phyloP scores from a whole-genome alignment of 1,284 basidiomycete species.

The Ustilago bromivora region DNA sequence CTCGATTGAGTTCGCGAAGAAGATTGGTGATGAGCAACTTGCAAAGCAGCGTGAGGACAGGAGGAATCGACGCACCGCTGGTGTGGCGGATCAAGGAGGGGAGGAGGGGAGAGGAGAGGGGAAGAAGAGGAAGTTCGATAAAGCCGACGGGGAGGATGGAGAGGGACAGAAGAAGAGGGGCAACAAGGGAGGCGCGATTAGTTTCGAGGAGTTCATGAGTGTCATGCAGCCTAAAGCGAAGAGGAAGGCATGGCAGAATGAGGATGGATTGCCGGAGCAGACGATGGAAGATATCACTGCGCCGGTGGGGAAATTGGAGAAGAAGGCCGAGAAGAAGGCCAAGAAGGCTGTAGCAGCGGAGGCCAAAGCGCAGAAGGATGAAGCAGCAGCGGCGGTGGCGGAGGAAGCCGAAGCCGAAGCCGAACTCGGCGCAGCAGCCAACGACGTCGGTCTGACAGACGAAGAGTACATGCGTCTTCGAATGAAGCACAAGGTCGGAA shows the following conservation, averaged over 20 bases:
- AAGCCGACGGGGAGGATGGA: constrained; percentile 13
- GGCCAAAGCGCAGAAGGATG: constrained; percentile 12
- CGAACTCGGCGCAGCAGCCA: constrained; percentile 52
- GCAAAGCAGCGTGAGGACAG: constrained; percentile 42
- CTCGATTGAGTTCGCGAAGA: constrained; percentile 79
- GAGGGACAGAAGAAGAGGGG: constrained; percentile 21
- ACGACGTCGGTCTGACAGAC: constrained; percentile 66
- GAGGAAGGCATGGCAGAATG: constrained; percentile 66
- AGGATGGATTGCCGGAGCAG: constrained; percentile 50
- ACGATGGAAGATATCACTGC: constrained; percentile 38
- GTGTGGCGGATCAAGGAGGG: constrained; percentile 7
- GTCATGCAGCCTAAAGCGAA: constrained; percentile 67
- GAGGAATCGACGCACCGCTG: constrained; percentile 29
- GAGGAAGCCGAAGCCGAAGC: constrained; percentile 36
- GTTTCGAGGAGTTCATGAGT: constrained; percentile 67
- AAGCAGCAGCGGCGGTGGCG: constrained; percentile 14
- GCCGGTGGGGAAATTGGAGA: constrained; percentile 28
- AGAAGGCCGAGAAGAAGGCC: constrained; percentile 38
- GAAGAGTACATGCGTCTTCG: constrained; percentile 70
- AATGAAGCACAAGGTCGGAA: constrained; percentile 69
- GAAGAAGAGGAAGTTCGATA: constrained; percentile 24
- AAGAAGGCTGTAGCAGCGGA: constrained; percentile 29
- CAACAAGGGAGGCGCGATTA: constrained; percentile 47
- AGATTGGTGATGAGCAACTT: constrained; percentile 70
- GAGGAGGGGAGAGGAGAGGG: constrained; percentile 15